These are phyloP conservation scores for Aspergillus sp. DNA, from an alignment of 2,329 filamentous ascomycete species.

Conservation along the genomic window DNA sequence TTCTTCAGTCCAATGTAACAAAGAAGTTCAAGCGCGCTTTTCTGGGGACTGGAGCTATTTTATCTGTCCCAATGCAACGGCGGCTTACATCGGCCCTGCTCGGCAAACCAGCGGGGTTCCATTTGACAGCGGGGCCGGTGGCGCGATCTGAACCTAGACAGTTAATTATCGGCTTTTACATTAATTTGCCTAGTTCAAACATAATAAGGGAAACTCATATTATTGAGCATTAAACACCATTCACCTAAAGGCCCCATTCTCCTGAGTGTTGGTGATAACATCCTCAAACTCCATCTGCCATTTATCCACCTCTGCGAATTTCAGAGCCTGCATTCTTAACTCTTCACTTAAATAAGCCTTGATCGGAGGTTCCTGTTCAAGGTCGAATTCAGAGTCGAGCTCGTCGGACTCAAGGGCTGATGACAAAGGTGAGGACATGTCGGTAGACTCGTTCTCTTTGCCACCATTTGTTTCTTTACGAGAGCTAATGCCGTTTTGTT, in stretches of 20 bases:
- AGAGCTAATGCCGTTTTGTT: slow-evolving; percentile 2
- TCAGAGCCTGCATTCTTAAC: slow-evolving; percentile 34
- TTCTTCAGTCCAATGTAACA: not conserved
- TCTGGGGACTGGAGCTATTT: not conserved
- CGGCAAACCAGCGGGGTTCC: not conserved
- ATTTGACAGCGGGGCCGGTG: not conserved
- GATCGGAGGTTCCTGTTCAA: slow-evolving; percentile 8
- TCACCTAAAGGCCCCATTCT: slow-evolving; percentile 18
- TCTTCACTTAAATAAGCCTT: slow-evolving; percentile 35
- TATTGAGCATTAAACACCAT: not conserved
- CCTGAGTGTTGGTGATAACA: slow-evolving; percentile 28
- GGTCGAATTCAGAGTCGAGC: slow-evolving; percentile 24
- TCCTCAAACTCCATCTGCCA: slow-evolving; percentile 48
- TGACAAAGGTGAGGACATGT: slow-evolving; percentile 33
- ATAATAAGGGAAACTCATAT: not conserved
- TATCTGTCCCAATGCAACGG: slow-evolving; percentile 2
- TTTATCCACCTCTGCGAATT: slow-evolving; percentile 43
- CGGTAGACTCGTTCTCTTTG: slow-evolving; percentile 32
- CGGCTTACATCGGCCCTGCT: slow-evolving; percentile 1
- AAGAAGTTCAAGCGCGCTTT: not conserved
- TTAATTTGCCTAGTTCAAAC: not conserved
- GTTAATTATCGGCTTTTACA: not conserved
- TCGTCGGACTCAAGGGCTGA: slow-evolving; percentile 33
- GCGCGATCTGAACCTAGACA: not conserved
- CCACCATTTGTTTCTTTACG: slow-evolving; percentile 17